Evolutionary conservation across 768 basidiomycete genomes (phyloP).

Genomic region (Cantharellus anzutake): DNA sequence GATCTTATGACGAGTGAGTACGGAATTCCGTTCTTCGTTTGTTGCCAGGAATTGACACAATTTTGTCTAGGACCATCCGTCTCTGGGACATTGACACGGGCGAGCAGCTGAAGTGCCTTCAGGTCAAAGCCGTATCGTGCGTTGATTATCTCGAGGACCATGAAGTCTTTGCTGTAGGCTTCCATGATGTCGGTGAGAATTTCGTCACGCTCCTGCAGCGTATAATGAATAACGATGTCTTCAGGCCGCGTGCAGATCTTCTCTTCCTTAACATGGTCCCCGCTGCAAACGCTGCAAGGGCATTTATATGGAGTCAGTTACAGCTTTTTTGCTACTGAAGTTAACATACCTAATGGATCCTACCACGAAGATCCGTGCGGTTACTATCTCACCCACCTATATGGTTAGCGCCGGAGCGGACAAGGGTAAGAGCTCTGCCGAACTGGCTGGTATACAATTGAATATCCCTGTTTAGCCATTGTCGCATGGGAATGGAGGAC

Average conservation of each 20-base stretch:
- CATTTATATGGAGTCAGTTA: constrained; percentile 7
- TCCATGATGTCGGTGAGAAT: constrained; percentile 58
- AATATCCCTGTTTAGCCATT: constrained; percentile 7
- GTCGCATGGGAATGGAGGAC: constrained; percentile 56
- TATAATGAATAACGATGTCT: background rate
- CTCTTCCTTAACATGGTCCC: constrained; percentile 50
- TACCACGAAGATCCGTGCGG: constrained; percentile 53
- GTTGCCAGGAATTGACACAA: background rate
- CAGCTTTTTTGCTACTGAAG: background rate
- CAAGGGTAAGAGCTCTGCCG: constrained; percentile 25
- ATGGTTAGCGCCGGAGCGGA: constrained; percentile 68
- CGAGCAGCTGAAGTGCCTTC: constrained; percentile 51
- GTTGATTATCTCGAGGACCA: constrained; percentile 62
- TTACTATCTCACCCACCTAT: constrained; percentile 67
- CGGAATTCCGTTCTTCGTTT: constrained; percentile 69
- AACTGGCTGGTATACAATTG: constrained; percentile 33
- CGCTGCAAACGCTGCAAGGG: constrained; percentile 14
- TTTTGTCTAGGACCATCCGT: constrained; percentile 36
- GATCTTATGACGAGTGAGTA: constrained; percentile 83
- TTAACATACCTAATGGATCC: background rate
- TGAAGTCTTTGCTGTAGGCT: constrained; percentile 82
- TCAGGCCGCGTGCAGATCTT: constrained; percentile 70
- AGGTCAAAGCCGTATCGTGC: constrained; percentile 60
- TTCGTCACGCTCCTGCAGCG: background rate
- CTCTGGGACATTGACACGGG: constrained; percentile 72